A percentile compares a stretch with the other conserved stretches of the same genome.
Evolutionary conservation across 2,329 filamentous ascomycete genomes (phyloP).

Genomic region (Nemania sp.): DNA sequence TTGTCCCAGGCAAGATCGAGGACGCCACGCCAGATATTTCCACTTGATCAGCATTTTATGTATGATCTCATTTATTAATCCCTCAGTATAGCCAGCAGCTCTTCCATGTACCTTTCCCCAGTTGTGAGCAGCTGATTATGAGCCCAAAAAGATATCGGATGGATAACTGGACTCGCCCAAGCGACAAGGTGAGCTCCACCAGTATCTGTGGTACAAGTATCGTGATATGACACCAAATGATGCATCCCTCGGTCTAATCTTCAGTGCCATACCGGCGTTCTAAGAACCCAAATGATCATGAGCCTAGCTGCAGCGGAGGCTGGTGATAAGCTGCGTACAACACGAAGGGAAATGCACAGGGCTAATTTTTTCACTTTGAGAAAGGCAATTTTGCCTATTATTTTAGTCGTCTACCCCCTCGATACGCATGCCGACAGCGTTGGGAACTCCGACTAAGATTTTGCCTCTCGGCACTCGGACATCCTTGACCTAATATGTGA

Average conservation of each 20-base stretch:
- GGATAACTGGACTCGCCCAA: neutral
- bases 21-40: no score
- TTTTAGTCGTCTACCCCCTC: conserved; percentile 42
- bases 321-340: neutral
- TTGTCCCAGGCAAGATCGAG: neutral
- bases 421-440: conserved; percentile 48
- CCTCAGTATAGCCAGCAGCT: neutral
- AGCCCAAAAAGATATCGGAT: no score
- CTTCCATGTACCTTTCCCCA: neutral
- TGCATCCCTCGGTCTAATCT: neutral
- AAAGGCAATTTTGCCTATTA: neutral
- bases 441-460: conserved; percentile 49
- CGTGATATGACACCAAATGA: neutral
- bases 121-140: neutral
- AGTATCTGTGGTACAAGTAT: neutral
- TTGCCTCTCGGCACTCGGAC: conserved; percentile 48
- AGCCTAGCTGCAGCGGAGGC: neutral
- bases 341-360: neutral
- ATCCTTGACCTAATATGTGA: conserved; percentile 42
- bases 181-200: neutral
- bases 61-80: neutral
- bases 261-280: neutral
- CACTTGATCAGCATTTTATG: neutral
- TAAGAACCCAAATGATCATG: neutral
- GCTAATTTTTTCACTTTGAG: neutral